Conservation (phyloP, 306 rosid species). For the Prunus armeniaca region DNA sequence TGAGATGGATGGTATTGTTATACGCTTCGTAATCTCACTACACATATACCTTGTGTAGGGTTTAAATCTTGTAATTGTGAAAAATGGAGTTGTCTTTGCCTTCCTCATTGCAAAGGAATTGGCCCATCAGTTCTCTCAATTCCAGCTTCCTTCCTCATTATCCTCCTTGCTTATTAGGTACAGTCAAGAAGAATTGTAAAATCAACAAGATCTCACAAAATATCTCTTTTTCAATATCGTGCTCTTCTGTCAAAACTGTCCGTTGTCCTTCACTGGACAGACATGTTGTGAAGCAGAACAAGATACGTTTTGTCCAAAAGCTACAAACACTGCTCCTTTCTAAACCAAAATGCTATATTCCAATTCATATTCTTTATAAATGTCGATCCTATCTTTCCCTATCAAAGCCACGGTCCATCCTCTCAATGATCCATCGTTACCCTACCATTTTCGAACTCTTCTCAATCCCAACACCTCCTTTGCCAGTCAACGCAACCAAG, state of each 20-base stretch:
- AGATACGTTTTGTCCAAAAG: conserved; percentile 77
- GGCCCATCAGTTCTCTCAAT: conserved; percentile 22
- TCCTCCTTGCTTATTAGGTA: conserved; percentile 25
- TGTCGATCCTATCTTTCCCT: conserved; percentile 74
- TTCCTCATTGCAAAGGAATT: conserved; percentile 35
- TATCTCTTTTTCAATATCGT: conserved; percentile 37
- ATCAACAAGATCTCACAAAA: not conserved
- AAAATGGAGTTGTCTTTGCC: conserved; percentile 44
- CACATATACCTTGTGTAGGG: not conserved
- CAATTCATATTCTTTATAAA: conserved; percentile 66
- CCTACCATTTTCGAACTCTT: conserved; percentile 74
- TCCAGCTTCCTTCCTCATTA: conserved; percentile 42
- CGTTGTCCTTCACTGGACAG: conserved; percentile 65
- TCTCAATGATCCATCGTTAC: conserved; percentile 78
- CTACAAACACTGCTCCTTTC: conserved; percentile 78
- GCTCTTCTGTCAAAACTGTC: conserved; percentile 66
- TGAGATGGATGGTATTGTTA: not conserved
- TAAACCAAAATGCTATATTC: conserved; percentile 77
- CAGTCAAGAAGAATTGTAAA: conserved; percentile 20
- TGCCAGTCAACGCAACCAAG: conserved; percentile 74
- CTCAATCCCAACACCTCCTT: conserved; percentile 62
- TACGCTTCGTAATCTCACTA: not conserved
- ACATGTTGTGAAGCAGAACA: conserved; percentile 65
- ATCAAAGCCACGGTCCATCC: conserved; percentile 59
- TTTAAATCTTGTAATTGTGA: not conserved